Percentiles rank a stretch among this genome's conserved stretches.
These are phyloP conservation scores for Fusarium miscanthi DNA, from an alignment of 2,329 filamentous ascomycete species.

Conservation along the genomic window DNA sequence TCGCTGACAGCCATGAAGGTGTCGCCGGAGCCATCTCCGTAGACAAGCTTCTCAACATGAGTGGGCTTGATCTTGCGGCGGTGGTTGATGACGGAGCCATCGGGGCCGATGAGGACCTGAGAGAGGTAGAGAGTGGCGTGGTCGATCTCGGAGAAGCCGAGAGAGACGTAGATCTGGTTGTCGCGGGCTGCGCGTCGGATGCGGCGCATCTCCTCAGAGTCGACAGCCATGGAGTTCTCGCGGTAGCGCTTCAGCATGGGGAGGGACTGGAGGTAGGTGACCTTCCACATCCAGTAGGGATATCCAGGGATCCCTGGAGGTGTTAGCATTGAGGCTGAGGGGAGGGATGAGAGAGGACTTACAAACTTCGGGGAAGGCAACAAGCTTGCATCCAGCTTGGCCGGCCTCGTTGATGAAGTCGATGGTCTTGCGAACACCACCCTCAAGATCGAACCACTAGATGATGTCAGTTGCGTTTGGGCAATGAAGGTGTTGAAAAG, in stretches of 20 bases:
- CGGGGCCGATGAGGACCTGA: conserved; percentile 63
- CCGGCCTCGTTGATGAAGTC: conserved; percentile 66
- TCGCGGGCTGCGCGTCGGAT: conserved; percentile 56
- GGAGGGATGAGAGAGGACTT: not conserved
- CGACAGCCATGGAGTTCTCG: conserved; percentile 53
- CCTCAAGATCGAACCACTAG: conserved; percentile 67
- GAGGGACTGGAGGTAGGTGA: conserved; percentile 47
- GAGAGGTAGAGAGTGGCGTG: conserved; percentile 59
- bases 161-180: conserved; percentile 57
- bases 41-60: conserved; percentile 60
- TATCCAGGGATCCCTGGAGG: conserved; percentile 61
- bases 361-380: conserved; percentile 65
- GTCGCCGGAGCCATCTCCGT: conserved; percentile 67
- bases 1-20: conserved; percentile 61
- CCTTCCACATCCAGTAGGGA: conserved; percentile 55
- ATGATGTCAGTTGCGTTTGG: not conserved
- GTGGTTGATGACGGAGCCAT: conserved; percentile 58
- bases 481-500: rapidly evolving
- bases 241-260: conserved; percentile 50
- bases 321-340: rapidly evolving
- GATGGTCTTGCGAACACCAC: conserved; percentile 66
- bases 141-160: conserved; percentile 63
- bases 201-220: conserved; percentile 57
- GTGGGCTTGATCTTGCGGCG: conserved; percentile 64
- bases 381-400: conserved; percentile 62